These are phyloP conservation scores for Sclerotinia spermophila DNA, from an alignment of 2,329 filamentous ascomycete species.

Conservation along the genomic window DNA sequence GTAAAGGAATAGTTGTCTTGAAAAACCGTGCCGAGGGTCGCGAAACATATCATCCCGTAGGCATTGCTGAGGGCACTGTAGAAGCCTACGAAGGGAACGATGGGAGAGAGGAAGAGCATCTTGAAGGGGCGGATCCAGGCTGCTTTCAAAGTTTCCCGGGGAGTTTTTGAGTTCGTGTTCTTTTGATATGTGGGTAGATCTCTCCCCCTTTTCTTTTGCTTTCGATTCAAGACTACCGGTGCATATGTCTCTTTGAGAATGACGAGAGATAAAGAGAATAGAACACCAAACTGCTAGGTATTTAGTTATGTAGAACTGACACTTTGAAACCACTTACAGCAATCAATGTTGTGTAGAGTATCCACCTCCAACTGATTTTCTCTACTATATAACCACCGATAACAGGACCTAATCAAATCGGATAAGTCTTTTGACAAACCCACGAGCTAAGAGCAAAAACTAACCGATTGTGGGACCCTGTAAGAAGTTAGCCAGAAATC, in stretches of 20 bases:
- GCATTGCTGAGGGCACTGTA: not conserved
- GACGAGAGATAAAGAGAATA: constrained; percentile 38
- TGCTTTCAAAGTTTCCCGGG: not conserved
- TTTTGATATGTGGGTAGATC: not conserved
- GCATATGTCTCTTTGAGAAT: constrained; percentile 49
- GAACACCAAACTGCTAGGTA: not conserved
- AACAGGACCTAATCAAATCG: constrained; percentile 40
- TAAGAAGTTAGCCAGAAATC: not conserved
- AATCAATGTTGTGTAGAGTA: constrained; percentile 49
- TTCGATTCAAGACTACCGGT: constrained; percentile 45
- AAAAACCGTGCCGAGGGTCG: not conserved
- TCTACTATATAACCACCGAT: constrained; percentile 50
- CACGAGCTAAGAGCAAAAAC: not conserved
- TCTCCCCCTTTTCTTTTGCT: constrained; percentile 29
- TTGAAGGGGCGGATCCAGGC: constrained; percentile 4
- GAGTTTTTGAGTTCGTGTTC: not conserved
- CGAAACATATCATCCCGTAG: constrained; percentile 7
- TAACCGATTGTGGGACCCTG: not conserved
- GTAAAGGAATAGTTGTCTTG: constrained; percentile 1
- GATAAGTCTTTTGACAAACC: not conserved
- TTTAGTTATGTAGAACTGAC: not conserved
- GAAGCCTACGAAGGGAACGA: not conserved
- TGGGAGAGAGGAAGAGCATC: not conserved
- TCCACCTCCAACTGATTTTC: constrained; percentile 50
- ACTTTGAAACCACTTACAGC: constrained; percentile 40